Conservation (phyloP, 169 alveolate genomes). For the Plasmodium inui region DNA sequence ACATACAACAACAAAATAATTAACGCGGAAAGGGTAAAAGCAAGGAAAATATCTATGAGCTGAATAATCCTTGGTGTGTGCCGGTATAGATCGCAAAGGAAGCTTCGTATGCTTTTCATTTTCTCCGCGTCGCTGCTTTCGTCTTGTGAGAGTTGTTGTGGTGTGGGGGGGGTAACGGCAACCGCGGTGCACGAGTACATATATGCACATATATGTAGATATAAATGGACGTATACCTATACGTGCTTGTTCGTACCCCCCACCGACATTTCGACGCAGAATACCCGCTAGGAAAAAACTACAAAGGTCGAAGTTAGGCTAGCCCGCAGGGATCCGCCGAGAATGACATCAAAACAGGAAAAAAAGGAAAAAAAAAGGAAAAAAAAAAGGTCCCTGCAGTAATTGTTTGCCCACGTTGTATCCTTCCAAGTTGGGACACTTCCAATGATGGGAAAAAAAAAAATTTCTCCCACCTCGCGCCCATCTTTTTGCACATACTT, state of each 20-base stretch:
- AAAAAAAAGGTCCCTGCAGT: background rate
- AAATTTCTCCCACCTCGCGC: background rate
- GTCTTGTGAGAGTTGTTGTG: background rate
- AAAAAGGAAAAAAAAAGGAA: background rate
- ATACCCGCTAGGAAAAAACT: background rate
- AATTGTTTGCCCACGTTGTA: background rate
- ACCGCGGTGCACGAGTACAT: background rate
- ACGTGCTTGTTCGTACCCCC: background rate
- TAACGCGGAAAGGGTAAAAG: constrained; percentile 26
- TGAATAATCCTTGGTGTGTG: constrained; percentile 14
- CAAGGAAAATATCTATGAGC: constrained; percentile 32
- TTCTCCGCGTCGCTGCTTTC: background rate
- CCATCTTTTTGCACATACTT: background rate
- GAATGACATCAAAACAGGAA: background rate
- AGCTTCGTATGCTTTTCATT: constrained; percentile 19
- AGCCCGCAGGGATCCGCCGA: background rate
- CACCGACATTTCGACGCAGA: background rate
- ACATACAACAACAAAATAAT: constrained; percentile 35
- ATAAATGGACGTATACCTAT: background rate
- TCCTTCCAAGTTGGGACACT: background rate
- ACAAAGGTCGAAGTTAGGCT: background rate
- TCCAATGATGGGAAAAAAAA: background rate
- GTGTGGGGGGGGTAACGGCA: background rate
- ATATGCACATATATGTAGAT: background rate
- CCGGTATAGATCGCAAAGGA: constrained; percentile 9